Conservation (phyloP, 148 eudicot genomes). For the Fagopyrum homotropicum region DNA sequence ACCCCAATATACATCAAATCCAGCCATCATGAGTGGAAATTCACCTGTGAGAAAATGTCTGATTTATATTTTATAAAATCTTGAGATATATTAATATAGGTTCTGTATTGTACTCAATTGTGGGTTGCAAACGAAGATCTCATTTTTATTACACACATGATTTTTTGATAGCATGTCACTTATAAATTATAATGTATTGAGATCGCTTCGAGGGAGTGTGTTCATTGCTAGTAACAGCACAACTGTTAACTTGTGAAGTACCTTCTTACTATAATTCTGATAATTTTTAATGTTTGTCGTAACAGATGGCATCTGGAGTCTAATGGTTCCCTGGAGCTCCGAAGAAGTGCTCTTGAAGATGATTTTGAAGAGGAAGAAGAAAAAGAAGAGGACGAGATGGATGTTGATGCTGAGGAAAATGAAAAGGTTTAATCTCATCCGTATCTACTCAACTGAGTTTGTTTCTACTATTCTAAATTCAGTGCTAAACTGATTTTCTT, state of each 20-base stretch:
- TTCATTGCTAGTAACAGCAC: neutral
- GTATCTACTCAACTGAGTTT: neutral
- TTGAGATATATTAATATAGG: neutral
- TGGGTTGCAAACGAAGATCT: neutral
- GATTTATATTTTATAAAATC: neutral
- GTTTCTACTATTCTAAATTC: neutral
- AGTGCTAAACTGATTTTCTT: neutral
- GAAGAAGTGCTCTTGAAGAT: constrained; percentile 95
- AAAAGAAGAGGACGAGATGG: constrained; percentile 85
- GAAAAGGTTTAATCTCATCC: constrained; percentile 50
- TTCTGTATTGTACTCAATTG: neutral
- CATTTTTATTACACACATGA: neutral
- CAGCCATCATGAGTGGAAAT: neutral
- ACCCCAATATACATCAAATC: neutral
- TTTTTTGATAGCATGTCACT: neutral
- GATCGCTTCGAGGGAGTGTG: neutral
- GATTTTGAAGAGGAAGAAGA: constrained; percentile 97
- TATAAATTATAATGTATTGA: neutral
- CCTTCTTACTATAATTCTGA: neutral
- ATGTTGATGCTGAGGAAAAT: constrained; percentile 52
- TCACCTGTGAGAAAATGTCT: neutral
- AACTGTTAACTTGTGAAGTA: neutral
- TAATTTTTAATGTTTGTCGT: neutral
- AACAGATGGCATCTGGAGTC: constrained; percentile 79
- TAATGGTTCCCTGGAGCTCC: constrained; percentile 57